Conservation (phyloP, 2,329 filamentous ascomycete species). For the Geosmithia morbida region DNA sequence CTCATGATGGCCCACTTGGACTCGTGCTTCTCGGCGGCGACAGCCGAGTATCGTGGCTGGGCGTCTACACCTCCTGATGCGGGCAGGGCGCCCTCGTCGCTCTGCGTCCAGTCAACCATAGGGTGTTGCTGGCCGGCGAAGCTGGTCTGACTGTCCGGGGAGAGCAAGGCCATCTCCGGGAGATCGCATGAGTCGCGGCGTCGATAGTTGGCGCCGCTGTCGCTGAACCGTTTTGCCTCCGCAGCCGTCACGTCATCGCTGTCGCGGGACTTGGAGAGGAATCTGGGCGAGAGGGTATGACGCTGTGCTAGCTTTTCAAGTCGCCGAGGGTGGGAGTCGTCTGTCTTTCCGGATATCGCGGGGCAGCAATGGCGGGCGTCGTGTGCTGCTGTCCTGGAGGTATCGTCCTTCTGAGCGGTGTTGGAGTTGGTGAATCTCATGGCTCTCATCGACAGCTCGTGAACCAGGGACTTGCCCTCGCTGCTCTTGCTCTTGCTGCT, state of each 20-base stretch:
- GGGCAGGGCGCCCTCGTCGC: slow-evolving; percentile 24
- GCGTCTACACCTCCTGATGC: slow-evolving; percentile 4
- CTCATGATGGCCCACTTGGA: slow-evolving; percentile 34
- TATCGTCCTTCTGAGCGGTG: no score
- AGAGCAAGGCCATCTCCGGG: neutral
- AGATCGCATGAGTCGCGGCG: neutral
- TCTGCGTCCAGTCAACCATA: slow-evolving; percentile 44
- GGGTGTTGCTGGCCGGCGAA: slow-evolving; percentile 10
- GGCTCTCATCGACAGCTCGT: slow-evolving; percentile 27
- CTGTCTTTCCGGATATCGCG: no score
- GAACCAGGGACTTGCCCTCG: slow-evolving; percentile 9
- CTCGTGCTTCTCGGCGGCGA: slow-evolving; percentile 23
- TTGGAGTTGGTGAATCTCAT: slow-evolving; percentile 19
- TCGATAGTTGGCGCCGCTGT: neutral
- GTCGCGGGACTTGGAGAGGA: no score
- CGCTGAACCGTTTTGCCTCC: neutral
- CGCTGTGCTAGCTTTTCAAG: no score
- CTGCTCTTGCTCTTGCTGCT: neutral
- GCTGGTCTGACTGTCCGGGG: slow-evolving; percentile 1
- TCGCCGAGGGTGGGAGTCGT: no score
- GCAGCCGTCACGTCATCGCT: neutral
- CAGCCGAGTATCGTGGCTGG: slow-evolving; percentile 33
- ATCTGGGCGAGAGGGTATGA: no score
- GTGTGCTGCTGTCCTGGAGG: no score
- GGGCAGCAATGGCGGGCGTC: no score